Evolutionary conservation across 1,284 basidiomycete genomes (phyloP).

Genomic region (Rhizoctonia solani): DNA sequence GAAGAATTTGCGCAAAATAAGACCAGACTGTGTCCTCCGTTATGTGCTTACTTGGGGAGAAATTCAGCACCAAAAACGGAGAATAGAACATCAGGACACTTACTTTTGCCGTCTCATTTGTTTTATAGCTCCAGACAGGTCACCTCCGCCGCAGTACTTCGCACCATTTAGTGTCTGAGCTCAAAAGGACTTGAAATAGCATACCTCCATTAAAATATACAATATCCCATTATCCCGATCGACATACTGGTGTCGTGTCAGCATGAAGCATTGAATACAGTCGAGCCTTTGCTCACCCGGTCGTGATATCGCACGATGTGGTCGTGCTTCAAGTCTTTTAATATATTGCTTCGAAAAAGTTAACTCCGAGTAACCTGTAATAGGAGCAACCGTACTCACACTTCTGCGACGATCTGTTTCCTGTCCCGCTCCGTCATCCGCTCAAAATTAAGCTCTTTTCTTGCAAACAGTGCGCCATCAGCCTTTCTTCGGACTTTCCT

Average conservation of each 20-base stretch:
- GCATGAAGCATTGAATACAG: conserved; percentile 4
- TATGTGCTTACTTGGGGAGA: conserved; percentile 58
- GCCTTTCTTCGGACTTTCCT: conserved; percentile 85
- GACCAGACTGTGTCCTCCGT: conserved; percentile 94
- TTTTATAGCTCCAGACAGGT: conserved; percentile 87
- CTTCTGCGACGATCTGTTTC: conserved; percentile 97
- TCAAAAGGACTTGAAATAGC: conserved; percentile 35
- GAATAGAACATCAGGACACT: conserved; percentile 34
- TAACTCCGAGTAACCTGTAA: neutral
- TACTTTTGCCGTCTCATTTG: conserved; percentile 58
- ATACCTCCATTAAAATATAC: conserved; percentile 89
- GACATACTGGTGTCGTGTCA: conserved; percentile 59
- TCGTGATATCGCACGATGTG: conserved; percentile 96
- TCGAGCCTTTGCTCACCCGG: conserved; percentile 49
- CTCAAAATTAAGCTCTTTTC: conserved; percentile 96
- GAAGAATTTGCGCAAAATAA: conserved; percentile 90
- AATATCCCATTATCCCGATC: conserved; percentile 89
- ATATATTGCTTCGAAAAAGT: conserved; percentile 72
- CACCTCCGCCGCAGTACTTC: conserved; percentile 89
- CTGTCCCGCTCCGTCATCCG: conserved; percentile 91
- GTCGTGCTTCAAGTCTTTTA: conserved; percentile 91
- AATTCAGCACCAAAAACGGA: neutral
- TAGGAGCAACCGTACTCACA: conserved; percentile 60
- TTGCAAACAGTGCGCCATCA: conserved; percentile 88
- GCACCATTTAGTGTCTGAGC: conserved; percentile 39